Evolutionary conservation across 805 yeast genomes (phyloP), one percentile per base, ranked within the genome.

Genomic region (Metschnikowia aberdeeniae): DNA sequence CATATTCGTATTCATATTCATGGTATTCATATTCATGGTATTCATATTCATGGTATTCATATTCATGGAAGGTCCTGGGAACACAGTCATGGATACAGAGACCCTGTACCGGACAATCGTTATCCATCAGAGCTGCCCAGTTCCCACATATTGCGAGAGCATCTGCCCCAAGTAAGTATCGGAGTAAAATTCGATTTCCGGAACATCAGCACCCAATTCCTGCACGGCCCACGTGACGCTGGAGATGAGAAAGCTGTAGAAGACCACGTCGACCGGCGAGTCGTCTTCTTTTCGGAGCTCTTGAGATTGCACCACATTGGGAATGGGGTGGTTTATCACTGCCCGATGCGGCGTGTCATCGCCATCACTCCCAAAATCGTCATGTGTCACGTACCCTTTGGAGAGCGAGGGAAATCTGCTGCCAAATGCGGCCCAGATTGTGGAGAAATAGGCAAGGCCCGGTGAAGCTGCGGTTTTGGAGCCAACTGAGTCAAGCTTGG

Each of bases 361-460:
- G 19, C 99, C 99, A 50, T 82, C 81, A 51, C 71, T 64, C 0
- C 97, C 99, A 54, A 76, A 73, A 57, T 92, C 98, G 60, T 93
- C 99, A 37, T 64, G 56, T 0, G 99, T 92, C 0, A 81, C 82
- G 55, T 85, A 86, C 0, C 99, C 99, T 49, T 78, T 79, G 1
- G 80, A 57, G 11, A 74, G 57, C 8, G 54, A 22, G 57, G 5
- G 30, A 20, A 11, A 6, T 39, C 41, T 22, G 26, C 1, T 4
- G 8, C 26, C 26, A 22, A 22, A 7, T 22, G 8, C 8, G 26
- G 26, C 26, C 26, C 26, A 22, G 4, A 22, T 22, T 3, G 26
- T 2, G 26, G 26, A 7, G 1, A 22, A 6, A 22, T 22, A 22
- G 26, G 6, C 8, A 4, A 22, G 6, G 8, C 26, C 8, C 8